A percentile compares a stretch with the other conserved stretches of the same genome.
Evolutionary conservation across 768 basidiomycete species (phyloP).

Genomic region (Arthromyces matolae): DNA sequence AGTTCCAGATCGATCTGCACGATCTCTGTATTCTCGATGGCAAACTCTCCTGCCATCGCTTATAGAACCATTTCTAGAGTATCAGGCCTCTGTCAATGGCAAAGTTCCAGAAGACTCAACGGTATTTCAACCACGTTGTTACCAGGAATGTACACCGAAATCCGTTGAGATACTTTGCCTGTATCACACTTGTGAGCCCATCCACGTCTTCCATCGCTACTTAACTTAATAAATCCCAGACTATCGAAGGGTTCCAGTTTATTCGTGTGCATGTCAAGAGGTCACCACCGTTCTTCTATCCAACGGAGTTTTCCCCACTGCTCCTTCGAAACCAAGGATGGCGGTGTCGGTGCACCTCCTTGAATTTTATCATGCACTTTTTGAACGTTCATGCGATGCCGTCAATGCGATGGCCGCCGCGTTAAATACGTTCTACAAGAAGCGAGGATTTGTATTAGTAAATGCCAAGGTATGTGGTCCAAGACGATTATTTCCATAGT

Average conservation of each 20-base stretch:
- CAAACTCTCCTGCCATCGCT: not conserved
- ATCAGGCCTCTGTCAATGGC: not conserved
- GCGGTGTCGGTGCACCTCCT: slow-evolving; percentile 29
- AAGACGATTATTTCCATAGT: no score
- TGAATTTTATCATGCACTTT: slow-evolving; percentile 30
- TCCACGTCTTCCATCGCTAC: not conserved
- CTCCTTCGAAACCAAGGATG: slow-evolving; percentile 21
- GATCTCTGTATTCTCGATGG: slow-evolving; percentile 6
- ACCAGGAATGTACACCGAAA: not conserved
- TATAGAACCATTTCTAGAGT: slow-evolving; percentile 1
- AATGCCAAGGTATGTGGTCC: slow-evolving; percentile 21
- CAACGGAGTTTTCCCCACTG: slow-evolving; percentile 31
- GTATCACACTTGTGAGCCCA: slow-evolving; percentile 9
- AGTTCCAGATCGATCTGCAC: not conserved
- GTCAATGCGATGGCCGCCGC: slow-evolving; percentile 25
- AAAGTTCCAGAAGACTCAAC: not conserved
- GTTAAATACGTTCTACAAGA: slow-evolving; percentile 27
- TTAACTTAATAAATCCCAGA: slow-evolving; percentile 6
- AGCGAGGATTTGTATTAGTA: slow-evolving; percentile 10
- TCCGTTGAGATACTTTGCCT: slow-evolving; percentile 9
- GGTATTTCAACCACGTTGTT: not conserved
- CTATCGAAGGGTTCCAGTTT: slow-evolving; percentile 12
- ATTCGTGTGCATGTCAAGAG: slow-evolving; percentile 20
- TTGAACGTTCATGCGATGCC: slow-evolving; percentile 35
- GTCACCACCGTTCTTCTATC: slow-evolving; percentile 22